phyloP scores from a whole-genome alignment of 257 asterid species.

The Salvia miltiorrhiza region DNA sequence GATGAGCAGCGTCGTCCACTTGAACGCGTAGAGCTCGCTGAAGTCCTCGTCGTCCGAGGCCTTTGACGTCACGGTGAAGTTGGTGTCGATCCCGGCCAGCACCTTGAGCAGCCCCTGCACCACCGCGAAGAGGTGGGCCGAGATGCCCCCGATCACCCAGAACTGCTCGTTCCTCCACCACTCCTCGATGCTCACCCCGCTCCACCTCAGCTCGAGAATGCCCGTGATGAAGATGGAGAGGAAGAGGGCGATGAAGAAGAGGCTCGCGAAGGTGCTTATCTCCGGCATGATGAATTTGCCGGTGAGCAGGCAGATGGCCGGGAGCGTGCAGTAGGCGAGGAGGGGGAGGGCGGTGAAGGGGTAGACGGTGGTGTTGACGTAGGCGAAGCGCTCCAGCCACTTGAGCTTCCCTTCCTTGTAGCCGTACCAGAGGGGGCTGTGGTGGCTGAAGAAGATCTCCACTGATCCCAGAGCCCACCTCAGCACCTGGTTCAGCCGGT shows the following conservation, averaged over 20 bases:
- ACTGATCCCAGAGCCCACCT: constrained; percentile 97
- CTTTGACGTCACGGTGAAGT: constrained; percentile 89
- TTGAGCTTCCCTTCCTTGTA: constrained; percentile 77
- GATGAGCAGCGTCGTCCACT: constrained; percentile 90
- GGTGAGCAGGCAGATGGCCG: constrained; percentile 87
- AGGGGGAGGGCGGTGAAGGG: constrained; percentile 92
- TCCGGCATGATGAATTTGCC: constrained; percentile 94
- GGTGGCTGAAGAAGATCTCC: constrained; percentile 87
- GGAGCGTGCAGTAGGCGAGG: constrained; percentile 88
- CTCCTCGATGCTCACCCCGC: constrained; percentile 93
- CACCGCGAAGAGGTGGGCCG: constrained; percentile 89
- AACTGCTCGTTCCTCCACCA: constrained; percentile 99
- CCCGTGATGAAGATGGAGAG: constrained; percentile 81
- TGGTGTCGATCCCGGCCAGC: constrained; percentile 86
- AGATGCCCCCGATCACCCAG: constrained; percentile 95
- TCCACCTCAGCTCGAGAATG: constrained; percentile 87
- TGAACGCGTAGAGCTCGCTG: constrained; percentile 79
- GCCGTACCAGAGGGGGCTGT: constrained; percentile 84
- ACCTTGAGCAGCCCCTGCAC: constrained; percentile 77
- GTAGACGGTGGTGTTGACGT: constrained; percentile 75
- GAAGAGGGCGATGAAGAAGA: constrained; percentile 87
- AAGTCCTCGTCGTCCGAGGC: constrained; percentile 75
- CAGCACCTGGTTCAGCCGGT: constrained; percentile 92
- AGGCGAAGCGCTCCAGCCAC: constrained; percentile 87
- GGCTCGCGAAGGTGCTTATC: constrained; percentile 92